Conservation (phyloP, 768 basidiomycete genomes). For the Amanita brunnescens region DNA sequence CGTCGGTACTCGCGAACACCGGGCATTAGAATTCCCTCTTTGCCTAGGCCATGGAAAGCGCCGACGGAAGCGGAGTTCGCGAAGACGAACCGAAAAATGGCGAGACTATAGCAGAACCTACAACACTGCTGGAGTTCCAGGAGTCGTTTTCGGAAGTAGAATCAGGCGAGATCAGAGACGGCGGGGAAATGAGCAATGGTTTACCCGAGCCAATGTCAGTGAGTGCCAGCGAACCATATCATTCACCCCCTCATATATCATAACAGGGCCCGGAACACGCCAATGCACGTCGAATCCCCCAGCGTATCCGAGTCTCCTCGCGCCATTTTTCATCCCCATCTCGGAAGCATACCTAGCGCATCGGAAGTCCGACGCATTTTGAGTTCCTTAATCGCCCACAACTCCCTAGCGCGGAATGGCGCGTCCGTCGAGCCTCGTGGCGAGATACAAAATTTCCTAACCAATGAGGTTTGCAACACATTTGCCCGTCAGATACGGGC, state of each 20-base stretch:
- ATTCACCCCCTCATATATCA: neutral
- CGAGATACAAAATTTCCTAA: slow-evolving; percentile 15
- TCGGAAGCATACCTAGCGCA: neutral
- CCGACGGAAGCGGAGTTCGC: neutral
- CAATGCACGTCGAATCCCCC: neutral
- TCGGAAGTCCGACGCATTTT: slow-evolving; percentile 1
- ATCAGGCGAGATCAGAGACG: neutral
- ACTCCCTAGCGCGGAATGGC: neutral
- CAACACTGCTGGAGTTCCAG: neutral
- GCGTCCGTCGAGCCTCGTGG: slow-evolving; percentile 8
- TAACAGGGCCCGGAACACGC: neutral
- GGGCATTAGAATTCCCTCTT: neutral
- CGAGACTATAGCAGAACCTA: neutral
- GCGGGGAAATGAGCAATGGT: neutral
- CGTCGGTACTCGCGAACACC: too few relatives aligned
- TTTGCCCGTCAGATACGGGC: slow-evolving; percentile 14
- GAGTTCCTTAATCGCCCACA: neutral
- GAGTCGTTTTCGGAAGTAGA: neutral
- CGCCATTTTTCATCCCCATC: neutral
- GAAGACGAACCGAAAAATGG: neutral
- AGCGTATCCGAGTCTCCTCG: neutral
- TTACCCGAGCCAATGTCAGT: slow-evolving; percentile 3
- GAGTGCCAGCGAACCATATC: neutral
- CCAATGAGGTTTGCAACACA: slow-evolving; percentile 17
- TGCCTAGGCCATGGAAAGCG: neutral